phyloP scores from a whole-genome alignment of 108 stramenopile genomes.

The Aureococcus anophagefferens region DNA sequence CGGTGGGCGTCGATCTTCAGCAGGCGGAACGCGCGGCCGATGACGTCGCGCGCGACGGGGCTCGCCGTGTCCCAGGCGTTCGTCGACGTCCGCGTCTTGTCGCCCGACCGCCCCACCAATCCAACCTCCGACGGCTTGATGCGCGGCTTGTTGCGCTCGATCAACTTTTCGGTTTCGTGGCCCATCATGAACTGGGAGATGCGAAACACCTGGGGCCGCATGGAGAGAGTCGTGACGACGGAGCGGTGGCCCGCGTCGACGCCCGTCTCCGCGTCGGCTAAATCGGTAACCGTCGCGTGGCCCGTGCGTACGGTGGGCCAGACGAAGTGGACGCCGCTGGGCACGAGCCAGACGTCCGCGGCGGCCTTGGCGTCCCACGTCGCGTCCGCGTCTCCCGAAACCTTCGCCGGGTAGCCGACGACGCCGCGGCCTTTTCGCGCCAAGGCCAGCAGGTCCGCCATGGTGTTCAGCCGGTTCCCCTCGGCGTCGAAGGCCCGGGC shows the following conservation, averaged over 20 bases:
- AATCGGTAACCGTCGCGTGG: slow-evolving; percentile 9
- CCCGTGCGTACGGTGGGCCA: slow-evolving; percentile 43
- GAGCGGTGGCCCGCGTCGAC: slow-evolving; percentile 2
- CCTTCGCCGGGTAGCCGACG: no score
- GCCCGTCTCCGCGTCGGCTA: slow-evolving; percentile 20
- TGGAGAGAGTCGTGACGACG: background rate
- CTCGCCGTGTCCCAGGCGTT: slow-evolving; percentile 40
- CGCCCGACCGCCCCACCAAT: slow-evolving; percentile 35
- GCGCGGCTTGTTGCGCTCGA: slow-evolving; percentile 28
- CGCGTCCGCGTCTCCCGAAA: no score
- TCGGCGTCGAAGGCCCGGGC: no score
- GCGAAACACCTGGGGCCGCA: slow-evolving; percentile 37
- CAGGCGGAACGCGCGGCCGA: slow-evolving; percentile 36
- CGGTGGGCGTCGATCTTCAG: slow-evolving; percentile 39
- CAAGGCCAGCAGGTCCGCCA: no score
- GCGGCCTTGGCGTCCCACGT: background rate
- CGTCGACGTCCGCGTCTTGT: slow-evolving; percentile 34
- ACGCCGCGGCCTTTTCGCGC: no score
- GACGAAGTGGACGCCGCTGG: slow-evolving; percentile 24
- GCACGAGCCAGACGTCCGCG: background rate
- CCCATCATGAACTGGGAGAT: slow-evolving; percentile 39
- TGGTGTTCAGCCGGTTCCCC: no score
- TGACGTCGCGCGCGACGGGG: slow-evolving; percentile 20
- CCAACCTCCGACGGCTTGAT: slow-evolving; percentile 38
- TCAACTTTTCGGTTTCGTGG: slow-evolving; percentile 24